Evolutionary conservation across 169 alveolate species (phyloP).

Genomic region (Plasmodium vinckei): DNA sequence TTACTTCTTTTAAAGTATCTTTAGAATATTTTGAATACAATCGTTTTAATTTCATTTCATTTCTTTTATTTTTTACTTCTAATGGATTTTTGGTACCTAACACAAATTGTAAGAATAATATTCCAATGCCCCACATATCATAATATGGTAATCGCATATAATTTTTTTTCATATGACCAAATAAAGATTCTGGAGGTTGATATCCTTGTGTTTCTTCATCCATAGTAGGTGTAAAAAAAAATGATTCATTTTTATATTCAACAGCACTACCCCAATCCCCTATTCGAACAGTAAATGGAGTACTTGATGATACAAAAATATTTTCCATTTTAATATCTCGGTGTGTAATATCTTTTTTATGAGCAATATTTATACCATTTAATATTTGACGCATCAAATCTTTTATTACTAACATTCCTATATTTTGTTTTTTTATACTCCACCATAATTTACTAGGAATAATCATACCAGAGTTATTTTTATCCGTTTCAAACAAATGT

Average conservation of each 20-base stretch:
- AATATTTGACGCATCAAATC: slow-evolving; percentile 51
- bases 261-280: slow-evolving; percentile 78
- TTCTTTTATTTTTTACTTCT: slow-evolving; percentile 69
- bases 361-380: slow-evolving; percentile 66
- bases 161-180: slow-evolving; percentile 72
- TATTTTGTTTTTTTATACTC: slow-evolving; percentile 71
- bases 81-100: slow-evolving; percentile 70
- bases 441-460: slow-evolving; percentile 69
- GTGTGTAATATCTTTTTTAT: slow-evolving; percentile 51
- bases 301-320: slow-evolving; percentile 53
- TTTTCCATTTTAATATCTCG: slow-evolving; percentile 75
- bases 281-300: slow-evolving; percentile 69
- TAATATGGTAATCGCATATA: slow-evolving; percentile 63
- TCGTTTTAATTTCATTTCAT: slow-evolving; percentile 18
- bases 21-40: slow-evolving; percentile 58
- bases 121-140: slow-evolving; percentile 75
- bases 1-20: slow-evolving; percentile 44
- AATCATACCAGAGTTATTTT: slow-evolving; percentile 28
- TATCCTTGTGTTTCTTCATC: slow-evolving; percentile 74
- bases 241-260: slow-evolving; percentile 16
- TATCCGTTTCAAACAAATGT: slow-evolving; percentile 40
- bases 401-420: slow-evolving; percentile 70
- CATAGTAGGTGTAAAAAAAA: slow-evolving; percentile 31
- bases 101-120: slow-evolving; percentile 54
- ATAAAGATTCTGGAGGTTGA: slow-evolving; percentile 74